Conservation (phyloP, 306 rosid genomes). For the Trichosanthes cucumerina region DNA sequence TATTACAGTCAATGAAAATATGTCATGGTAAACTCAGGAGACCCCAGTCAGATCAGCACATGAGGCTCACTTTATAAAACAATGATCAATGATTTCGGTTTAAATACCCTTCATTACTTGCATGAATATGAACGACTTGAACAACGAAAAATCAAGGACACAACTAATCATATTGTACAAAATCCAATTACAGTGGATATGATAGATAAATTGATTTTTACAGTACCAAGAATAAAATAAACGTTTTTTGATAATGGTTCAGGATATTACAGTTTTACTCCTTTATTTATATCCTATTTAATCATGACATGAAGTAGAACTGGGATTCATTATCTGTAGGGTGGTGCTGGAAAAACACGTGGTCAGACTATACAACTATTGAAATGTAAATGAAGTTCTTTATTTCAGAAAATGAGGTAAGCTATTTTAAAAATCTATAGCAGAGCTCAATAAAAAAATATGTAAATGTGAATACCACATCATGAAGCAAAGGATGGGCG, state of each 20-base stretch:
- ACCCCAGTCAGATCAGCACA: neutral
- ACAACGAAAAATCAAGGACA: neutral
- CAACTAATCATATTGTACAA: neutral
- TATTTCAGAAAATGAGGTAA: neutral
- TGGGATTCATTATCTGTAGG: neutral
- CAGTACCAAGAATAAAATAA: neutral
- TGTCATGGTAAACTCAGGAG: neutral
- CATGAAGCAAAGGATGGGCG: neutral
- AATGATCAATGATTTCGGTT: neutral
- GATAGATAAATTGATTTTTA: neutral
- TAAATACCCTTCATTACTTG: neutral
- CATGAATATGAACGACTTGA: neutral
- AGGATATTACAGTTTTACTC: neutral
- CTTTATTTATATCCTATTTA: neutral
- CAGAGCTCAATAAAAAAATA: neutral
- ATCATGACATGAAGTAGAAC: neutral
- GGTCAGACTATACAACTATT: neutral
- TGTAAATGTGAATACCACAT: neutral
- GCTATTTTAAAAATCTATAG: neutral
- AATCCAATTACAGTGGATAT: neutral
- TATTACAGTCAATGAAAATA: constrained; percentile 2
- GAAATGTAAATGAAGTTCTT: neutral
- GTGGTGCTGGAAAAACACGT: neutral
- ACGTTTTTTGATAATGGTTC: neutral
- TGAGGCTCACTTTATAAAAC: neutral